Base-by-base conservation (phyloP, 2,329 filamentous ascomycete genomes). In the Ascomycota sp. region DNA sequence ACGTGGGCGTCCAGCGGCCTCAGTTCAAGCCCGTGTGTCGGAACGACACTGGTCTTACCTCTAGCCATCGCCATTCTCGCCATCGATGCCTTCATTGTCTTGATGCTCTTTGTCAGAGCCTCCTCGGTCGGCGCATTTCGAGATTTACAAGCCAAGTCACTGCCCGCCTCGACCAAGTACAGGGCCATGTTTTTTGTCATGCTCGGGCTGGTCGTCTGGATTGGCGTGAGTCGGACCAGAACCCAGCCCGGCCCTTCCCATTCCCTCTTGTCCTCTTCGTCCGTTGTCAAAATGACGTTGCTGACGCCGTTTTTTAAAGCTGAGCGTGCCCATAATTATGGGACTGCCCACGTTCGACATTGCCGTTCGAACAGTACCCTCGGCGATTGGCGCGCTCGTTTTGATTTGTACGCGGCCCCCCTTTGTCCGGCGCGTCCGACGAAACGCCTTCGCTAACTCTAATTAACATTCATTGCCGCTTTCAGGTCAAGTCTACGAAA, bases 1-100 rank as follows among this genome's bases (percentile, higher is more conserved):
- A 68, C 35, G 57, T 65, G 11, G 65, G 57, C n/a, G 55, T 69
- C 30, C 61, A 65, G 19, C 53, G 62, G 25, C 55, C 61, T 6
- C 56, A 65, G 34, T 60, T 66, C 37, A 53, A 56, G 23, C 55
- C 56, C 11, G 59, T 63, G 68, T 40, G 52, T 66, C 11, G 54
- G 64, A 13, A 48, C 47, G 19, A 62, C 58, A 8, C 53, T 56
- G 5, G 33, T 59, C 20, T 38, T 57, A 25, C 52, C 58, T 1
- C 34, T 69, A 2, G 56, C 62, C 8, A 47, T 67, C 10, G 40
- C 53, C 7, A 46, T 59, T 4, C 47, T 67, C 7, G 50, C 44
- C 12, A 37, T 57, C 20, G 64, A 71, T 36, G 55, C 45, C 4
- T 42, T 56, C 28, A 53, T 69, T 20, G 40, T 66, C 23, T 35